Evolutionary conservation across 208 protist genomes (phyloP), one percentile per base, ranked within the genome.

Genomic region (Angomonas ambiguus): DNA sequence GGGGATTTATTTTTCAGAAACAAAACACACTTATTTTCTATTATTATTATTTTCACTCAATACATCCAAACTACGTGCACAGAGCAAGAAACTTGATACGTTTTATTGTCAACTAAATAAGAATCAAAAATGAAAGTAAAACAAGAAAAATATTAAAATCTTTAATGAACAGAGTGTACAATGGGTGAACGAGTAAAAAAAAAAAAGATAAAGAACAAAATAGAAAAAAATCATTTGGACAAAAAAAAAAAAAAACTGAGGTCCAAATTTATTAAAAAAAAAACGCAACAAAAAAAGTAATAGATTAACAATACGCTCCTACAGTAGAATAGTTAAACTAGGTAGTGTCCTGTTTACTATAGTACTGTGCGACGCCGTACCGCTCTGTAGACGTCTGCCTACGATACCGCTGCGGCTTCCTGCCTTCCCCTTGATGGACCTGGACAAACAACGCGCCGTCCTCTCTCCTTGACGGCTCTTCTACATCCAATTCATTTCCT

Each of bases 311-410:
- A n/a, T n/a, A n/a, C n/a, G n/a, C n/a, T n/a, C n/a, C n/a, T n/a
- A n/a, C n/a, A n/a, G n/a, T n/a, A 55, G 22, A 55, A 28, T 28
- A 55, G 24, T 28, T 55, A 20, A 5, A 53, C 3, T 53, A 53
- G 45, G 45, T 13, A 13, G 10, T 53, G 45, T 13, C 45, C 18
- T 59, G 16, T 28, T 59, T 28, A 59, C 49, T 55, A 20, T 55
- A 55, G 49, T 59, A 59, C 53, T 35, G 24, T 32, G 16, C 53
- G 10, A 18, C 18, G 24, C 53, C 53, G 53, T 59, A 59, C 27
- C 53, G 53, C 27, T 34, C 30, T 5, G 53, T 8, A 5, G 53
- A 34, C 25, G 53, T 22, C 25, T 59, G 53, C 4, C 53, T 20
- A 16, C 53, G 11, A 28, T 59, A 59, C 24, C 25, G 25, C 53